Percentiles rank a stretch among this genome's conserved stretches.
These are phyloP conservation scores for Flaveria sonorensis DNA, from an alignment of 129 eudicot genomes.

Conservation along the genomic window DNA sequence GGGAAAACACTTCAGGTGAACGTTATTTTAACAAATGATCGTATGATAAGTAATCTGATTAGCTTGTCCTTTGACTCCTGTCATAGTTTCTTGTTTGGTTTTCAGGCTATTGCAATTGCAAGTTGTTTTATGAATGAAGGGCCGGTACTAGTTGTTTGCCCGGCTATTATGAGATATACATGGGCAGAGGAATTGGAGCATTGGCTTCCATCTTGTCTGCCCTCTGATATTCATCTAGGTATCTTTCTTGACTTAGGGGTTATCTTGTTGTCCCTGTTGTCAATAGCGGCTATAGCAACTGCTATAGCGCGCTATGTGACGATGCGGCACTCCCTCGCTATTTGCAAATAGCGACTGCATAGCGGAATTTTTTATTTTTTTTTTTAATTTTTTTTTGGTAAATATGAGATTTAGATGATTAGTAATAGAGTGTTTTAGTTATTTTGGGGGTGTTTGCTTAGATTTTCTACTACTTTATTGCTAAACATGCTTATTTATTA, in stretches of 20 bases:
- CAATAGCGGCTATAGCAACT: too few species aligned
- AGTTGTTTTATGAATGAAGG: slow-evolving; percentile 86
- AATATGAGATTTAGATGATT: too few species aligned
- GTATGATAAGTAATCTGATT: slow-evolving; percentile 2
- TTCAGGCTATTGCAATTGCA: slow-evolving; percentile 92
- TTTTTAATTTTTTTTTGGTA: too few species aligned
- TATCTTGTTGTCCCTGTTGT: neutral
- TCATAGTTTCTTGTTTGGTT: slow-evolving; percentile 22
- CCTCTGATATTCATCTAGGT: slow-evolving; percentile 96
- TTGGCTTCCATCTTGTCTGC: slow-evolving; percentile 93
- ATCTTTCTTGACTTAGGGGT: slow-evolving; percentile 19
- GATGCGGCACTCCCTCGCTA: too few species aligned
- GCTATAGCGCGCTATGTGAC: too few species aligned
- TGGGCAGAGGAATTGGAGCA: slow-evolving; percentile 99
- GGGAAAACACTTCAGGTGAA: slow-evolving; percentile 96
- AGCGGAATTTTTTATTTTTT: too few species aligned
- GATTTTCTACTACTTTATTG: too few species aligned
- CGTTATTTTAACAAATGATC: neutral
- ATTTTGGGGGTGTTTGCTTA: too few species aligned
- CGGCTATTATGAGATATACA: slow-evolving; percentile 83
- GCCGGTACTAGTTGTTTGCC: slow-evolving; percentile 84
- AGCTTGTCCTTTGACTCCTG: neutral
- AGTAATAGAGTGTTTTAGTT: too few species aligned
- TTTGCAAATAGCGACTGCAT: too few species aligned
- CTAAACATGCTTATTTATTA: too few species aligned